phyloP scores from a whole-genome alignment of 106 monocot genomes.

The Platanthera guangdongensis region DNA sequence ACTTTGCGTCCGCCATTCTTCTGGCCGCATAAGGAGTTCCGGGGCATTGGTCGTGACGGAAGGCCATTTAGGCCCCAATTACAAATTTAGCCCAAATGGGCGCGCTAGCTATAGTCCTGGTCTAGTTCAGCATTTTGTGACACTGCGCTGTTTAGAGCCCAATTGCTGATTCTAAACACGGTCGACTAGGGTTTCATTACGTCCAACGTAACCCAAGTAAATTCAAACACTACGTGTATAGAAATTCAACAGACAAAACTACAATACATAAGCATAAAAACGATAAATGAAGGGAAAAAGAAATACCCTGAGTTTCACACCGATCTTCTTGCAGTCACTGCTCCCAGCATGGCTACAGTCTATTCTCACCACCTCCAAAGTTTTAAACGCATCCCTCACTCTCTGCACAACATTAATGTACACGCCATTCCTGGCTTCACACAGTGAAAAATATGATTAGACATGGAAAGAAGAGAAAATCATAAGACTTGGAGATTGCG shows the following conservation, averaged over 20 bases:
- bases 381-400: constrained; percentile 59
- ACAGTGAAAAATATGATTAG: constrained; percentile 3
- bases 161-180: background rate
- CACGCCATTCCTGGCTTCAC: constrained; percentile 80
- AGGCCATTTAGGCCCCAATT: too few species aligned
- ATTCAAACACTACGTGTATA: background rate
- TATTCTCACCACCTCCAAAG: constrained; percentile 63
- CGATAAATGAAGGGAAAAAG: background rate
- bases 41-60: too few species aligned
- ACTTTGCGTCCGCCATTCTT: too few species aligned
- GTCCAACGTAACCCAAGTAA: background rate
- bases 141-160: too few species aligned
- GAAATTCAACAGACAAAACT: background rate
- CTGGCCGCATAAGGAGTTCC: too few species aligned
- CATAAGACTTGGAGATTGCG: background rate
- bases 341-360: constrained; percentile 54
- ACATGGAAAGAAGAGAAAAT: background rate
- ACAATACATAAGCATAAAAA: background rate
- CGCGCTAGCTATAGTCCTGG: too few species aligned
- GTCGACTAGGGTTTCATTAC: background rate
- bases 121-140: too few species aligned
- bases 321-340: constrained; percentile 90
- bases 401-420: constrained; percentile 74
- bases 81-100: too few species aligned
- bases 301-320: constrained; percentile 79